Base-by-base conservation (phyloP, 106 monocot genomes). In the Dioscorea zingiberensis region DNA sequence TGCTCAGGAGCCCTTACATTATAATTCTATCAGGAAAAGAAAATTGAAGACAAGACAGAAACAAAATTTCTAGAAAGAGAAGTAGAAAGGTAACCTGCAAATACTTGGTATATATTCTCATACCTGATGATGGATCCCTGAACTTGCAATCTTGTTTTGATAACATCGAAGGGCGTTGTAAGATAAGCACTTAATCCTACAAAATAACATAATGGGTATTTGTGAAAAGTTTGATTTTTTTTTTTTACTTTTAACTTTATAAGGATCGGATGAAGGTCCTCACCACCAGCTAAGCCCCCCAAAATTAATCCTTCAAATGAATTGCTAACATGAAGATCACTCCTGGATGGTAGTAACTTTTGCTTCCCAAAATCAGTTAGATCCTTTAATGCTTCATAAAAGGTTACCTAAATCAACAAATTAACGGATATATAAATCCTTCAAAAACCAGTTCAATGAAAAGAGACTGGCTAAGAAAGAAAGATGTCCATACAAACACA, bases 281-380 rank as follows among this genome's bases (percentile, higher is more conserved):
- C 88, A 91, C 95, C 95, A 29, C 95, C 95, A 77, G 95, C 87
- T 67, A 95, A 81, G 70, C 91, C 91, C 69, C 95, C 95, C 57
- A 95, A 77, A 32, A 95, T 3, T 26, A 91, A 74, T 47, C 91
- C 95, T 80, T 95, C 91, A 79, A 85, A 77, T 24, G 91, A 72
- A 54, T 49, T 78, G 71, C 66, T 84, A 12, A 77, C 51, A 62
- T 73, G 68, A 27, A 86, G 65, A 46, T 79, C 68, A 60, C 60
- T 76, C 23, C 70, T 44, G 47, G 72, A n/a, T n/a, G n/a, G 71
- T 48, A 70, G 62, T 65, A 81, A 74, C 53, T 47, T 80, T 49
- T 68, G 59, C 44, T 68, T 81, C 21, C 78, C 85, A 51, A 70
- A 67, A 18, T 75, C 79, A 18, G 76, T 60, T 62, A 79, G 46